Evolutionary conservation across 306 rosid genomes (phyloP).

Genomic region (Glycine soja): DNA sequence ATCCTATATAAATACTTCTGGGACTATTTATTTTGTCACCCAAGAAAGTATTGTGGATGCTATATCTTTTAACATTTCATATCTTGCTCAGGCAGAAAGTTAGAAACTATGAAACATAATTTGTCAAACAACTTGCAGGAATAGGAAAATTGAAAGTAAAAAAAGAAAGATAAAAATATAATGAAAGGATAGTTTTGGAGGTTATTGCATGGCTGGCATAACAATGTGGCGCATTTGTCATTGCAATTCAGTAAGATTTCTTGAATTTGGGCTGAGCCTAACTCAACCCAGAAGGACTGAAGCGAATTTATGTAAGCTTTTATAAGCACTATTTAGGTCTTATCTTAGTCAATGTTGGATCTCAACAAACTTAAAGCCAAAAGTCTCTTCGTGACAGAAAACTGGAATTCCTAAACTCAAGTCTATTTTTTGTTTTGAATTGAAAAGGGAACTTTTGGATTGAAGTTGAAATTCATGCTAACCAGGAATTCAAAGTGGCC

Average conservation of each 20-base stretch:
- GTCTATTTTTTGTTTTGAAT: slow-evolving; percentile 21
- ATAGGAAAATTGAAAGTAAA: not conserved
- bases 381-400: not conserved
- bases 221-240: slow-evolving; percentile 5
- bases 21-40: no score
- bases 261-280: not conserved
- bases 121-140: not conserved
- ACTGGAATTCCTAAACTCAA: slow-evolving; percentile 32
- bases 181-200: slow-evolving; percentile 15
- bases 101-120: slow-evolving; percentile 14
- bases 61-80: slow-evolving; percentile 17
- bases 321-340: not conserved
- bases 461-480: slow-evolving; percentile 35
- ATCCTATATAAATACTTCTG: no score
- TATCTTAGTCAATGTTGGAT: not conserved
- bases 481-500: no score
- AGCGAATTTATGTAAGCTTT: not conserved
- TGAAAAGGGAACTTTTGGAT: slow-evolving; percentile 8
- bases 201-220: not conserved
- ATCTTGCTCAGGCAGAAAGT: slow-evolving; percentile 7
- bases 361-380: not conserved
- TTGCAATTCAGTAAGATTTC: not conserved
- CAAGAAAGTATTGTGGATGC: not conserved
- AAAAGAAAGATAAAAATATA: slow-evolving; percentile 1
- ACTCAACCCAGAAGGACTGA: not conserved